Evolutionary conservation across 257 asterid genomes (phyloP).

Genomic region (Phtheirospermum japonicum): DNA sequence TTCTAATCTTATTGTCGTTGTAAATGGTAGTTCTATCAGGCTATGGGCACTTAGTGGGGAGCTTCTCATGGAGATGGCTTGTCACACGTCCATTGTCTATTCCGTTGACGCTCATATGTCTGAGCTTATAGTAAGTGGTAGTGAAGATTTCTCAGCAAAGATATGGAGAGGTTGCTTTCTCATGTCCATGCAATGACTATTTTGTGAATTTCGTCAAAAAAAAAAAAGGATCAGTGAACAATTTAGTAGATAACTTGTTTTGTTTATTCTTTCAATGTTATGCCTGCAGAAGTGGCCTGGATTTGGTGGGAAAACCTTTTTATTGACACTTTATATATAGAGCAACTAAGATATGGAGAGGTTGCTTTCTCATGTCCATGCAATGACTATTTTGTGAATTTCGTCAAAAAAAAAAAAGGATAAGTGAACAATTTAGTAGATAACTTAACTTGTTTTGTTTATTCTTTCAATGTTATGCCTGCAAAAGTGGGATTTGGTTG

Average conservation of each 20-base stretch:
- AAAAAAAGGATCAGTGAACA: not conserved
- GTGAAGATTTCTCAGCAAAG: constrained; percentile 91
- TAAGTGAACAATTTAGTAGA: not conserved
- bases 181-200: constrained; percentile 13
- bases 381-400: constrained; percentile 18
- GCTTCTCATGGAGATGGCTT: constrained; percentile 90
- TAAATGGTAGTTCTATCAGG: constrained; percentile 68
- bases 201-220: constrained; percentile 11
- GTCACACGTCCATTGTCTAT: constrained; percentile 89
- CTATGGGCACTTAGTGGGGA: constrained; percentile 89
- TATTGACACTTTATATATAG: not conserved
- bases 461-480: constrained; percentile 10
- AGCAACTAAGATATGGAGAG: constrained; percentile 93
- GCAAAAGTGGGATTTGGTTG: constrained; percentile 7
- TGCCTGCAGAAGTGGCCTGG: not conserved
- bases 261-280: constrained; percentile 18
- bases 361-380: constrained; percentile 36
- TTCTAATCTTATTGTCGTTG: constrained; percentile 32
- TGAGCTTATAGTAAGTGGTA: constrained; percentile 89
- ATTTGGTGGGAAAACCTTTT: not conserved
- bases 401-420: not conserved
- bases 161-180: constrained; percentile 84
- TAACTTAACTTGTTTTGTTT: constrained; percentile 1
- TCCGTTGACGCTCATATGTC: constrained; percentile 87
- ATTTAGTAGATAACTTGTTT: not conserved